Percentiles rank a stretch among this genome's conserved stretches.
These are phyloP conservation scores for Letharia lupina DNA, from an alignment of 495 filamentous ascomycete species.

Conservation along the genomic window DNA sequence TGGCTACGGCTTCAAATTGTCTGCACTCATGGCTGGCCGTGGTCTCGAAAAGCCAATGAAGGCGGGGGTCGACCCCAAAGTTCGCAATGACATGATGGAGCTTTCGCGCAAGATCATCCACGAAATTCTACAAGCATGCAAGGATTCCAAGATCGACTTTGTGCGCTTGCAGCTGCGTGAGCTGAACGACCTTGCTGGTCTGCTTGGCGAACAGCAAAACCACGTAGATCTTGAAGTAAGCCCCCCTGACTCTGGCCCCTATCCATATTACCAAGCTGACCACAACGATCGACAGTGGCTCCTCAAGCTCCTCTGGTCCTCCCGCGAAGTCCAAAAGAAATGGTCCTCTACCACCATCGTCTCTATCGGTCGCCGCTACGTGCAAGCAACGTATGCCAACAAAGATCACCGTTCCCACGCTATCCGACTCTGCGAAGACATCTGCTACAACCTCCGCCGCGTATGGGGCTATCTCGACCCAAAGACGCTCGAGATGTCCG, in stretches of 20 bases:
- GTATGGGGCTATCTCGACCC: conserved; percentile 47
- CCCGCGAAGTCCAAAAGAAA: conserved; percentile 49
- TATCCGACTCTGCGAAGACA: conserved; percentile 49
- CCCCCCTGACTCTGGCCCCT: not conserved
- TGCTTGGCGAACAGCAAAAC: conserved; percentile 52
- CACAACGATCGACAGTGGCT: conserved; percentile 32
- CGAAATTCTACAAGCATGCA: conserved; percentile 43
- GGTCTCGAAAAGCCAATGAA: conserved; percentile 34
- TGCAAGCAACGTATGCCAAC: conserved; percentile 48
- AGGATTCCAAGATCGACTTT: conserved; percentile 44
- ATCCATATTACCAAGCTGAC: conserved; percentile 4
- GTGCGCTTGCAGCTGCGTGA: conserved; percentile 43
- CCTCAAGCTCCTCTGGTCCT: conserved; percentile 52
- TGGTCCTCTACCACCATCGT: conserved; percentile 49
- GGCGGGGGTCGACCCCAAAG: conserved; percentile 34
- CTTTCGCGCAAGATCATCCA: conserved; percentile 47
- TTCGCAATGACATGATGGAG: conserved; percentile 40
- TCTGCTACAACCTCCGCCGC: conserved; percentile 57
- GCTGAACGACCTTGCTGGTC: conserved; percentile 45
- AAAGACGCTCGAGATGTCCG: conserved; percentile 46
- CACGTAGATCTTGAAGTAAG: conserved; percentile 51
- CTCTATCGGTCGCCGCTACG: conserved; percentile 47
- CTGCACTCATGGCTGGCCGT: conserved; percentile 44
- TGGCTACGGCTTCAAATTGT: conserved; percentile 47
- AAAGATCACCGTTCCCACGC: conserved; percentile 34